Evolutionary conservation across 2,329 filamentous ascomycete genomes (phyloP), one percentile per base, ranked within the genome.

Genomic region (Scytalidium lignicola): DNA sequence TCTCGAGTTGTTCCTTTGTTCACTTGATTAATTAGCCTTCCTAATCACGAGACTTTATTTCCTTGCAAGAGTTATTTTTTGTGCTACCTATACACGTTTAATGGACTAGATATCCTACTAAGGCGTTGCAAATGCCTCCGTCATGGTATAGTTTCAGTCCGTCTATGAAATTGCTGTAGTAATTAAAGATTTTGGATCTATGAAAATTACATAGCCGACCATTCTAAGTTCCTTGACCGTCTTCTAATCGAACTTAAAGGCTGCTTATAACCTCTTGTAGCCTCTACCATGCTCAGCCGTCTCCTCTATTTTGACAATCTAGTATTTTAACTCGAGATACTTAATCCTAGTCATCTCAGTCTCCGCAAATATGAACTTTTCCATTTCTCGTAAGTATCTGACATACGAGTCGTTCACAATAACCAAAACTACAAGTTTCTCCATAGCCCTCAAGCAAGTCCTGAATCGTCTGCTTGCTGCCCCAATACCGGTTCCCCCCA

Each of bases 401-500:
- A 79, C 49, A 84, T n/a, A 60, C 58, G 83, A 77, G 63, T 86
- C 81, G 62, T 87, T 87, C 41, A 86, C 74, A 50, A 87, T 75
- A 53, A 82, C 92, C 58, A 96, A 73, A 43, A 96, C 83, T 53
- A 91, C 92, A 40, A 90, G 81, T 62, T 77, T 78, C 17, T 83
- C 85, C 70, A 84, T 81, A 52, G 80, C 78, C 2, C 79, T 79
- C 66, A 91, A 83, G 62, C 66, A 91, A 83, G 62, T 88, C 82
- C 67, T 85, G 79, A 55, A 96, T 89, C 22, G 89, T 89, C 68
- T 78, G 75, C 63, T 89, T 83, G 65, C 82, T 88, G 4, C 90
- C 96, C 49, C 91, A 91, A 70, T 96, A 96, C 63, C 82, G 74
- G 71, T 96, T 96, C 48, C 82, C 84, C 39, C 90, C 84, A 67